A percentile compares a stretch with the other conserved stretches of the same genome.
These are phyloP conservation scores for Fusarium bactridioides DNA, from an alignment of 2,329 filamentous ascomycete species.

Conservation along the genomic window DNA sequence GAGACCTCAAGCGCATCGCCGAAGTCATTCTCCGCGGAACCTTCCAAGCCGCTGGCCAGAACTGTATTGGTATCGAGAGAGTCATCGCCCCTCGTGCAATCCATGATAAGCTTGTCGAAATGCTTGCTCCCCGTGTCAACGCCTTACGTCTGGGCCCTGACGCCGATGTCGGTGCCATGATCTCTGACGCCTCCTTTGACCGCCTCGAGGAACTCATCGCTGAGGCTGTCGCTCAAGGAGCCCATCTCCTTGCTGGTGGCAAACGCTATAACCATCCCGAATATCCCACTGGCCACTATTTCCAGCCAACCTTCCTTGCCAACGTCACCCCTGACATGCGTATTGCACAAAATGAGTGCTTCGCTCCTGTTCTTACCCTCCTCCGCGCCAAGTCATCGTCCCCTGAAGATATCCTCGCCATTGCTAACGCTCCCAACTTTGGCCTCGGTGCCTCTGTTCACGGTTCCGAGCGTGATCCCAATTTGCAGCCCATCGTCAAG, in stretches of 20 bases:
- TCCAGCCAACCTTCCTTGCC: constrained; percentile 87
- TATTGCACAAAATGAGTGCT: constrained; percentile 90
- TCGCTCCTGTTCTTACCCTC: constrained; percentile 87
- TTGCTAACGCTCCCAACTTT: constrained; percentile 86
- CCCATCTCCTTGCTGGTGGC: constrained; percentile 83
- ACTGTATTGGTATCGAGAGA: constrained; percentile 96
- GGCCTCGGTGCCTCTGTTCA: constrained; percentile 91
- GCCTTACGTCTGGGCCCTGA: constrained; percentile 78
- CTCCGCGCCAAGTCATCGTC: constrained; percentile 75
- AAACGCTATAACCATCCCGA: constrained; percentile 74
- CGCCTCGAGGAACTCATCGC: constrained; percentile 78
- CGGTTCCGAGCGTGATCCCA: constrained; percentile 68
- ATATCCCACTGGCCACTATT: constrained; percentile 86
- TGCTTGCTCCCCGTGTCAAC: constrained; percentile 77
- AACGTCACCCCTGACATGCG: constrained; percentile 87
- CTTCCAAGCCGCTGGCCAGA: constrained; percentile 95
- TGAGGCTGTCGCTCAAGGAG: constrained; percentile 81
- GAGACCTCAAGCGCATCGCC: constrained; percentile 74
- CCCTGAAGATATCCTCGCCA: constrained; percentile 69
- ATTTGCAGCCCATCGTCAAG: constrained; percentile 70
- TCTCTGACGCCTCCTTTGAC: constrained; percentile 79
- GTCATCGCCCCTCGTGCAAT: constrained; percentile 81
- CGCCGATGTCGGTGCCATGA: constrained; percentile 88
- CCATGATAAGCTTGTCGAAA: constrained; percentile 75
- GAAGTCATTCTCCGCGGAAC: constrained; percentile 90